These are phyloP conservation scores for Hapsidospora chrysogenum DNA, from an alignment of 495 filamentous ascomycete genomes.

Conservation along the genomic window DNA sequence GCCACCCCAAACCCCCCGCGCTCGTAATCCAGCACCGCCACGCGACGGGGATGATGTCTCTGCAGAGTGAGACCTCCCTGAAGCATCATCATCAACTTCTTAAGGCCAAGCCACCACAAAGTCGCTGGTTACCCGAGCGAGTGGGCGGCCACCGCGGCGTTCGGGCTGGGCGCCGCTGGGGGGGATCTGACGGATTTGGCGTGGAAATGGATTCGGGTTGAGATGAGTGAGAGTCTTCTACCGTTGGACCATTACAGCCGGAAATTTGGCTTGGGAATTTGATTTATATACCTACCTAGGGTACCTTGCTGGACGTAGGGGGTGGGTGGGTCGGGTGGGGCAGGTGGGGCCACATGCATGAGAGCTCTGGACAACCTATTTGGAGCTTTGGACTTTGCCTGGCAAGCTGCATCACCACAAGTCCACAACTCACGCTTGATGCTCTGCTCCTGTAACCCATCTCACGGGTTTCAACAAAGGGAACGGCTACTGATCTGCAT, in stretches of 20 bases:
- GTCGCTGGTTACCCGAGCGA: conserved; percentile 34
- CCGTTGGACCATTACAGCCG: conserved; percentile 34
- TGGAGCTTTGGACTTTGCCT: too few relatives aligned
- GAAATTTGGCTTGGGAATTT: background rate
- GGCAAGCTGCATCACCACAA: too few relatives aligned
- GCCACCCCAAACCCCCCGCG: conserved; percentile 30
- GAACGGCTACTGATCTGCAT: too few relatives aligned
- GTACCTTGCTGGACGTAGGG: too few relatives aligned
- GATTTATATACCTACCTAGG: conserved; percentile 9
- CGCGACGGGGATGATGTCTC: conserved; percentile 33
- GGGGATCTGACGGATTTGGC: conserved; percentile 31
- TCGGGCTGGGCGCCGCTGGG: conserved; percentile 31
- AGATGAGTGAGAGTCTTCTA: conserved; percentile 25
- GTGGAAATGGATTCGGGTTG: conserved; percentile 15
- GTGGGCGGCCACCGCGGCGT: conserved; percentile 32
- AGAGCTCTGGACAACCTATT: too few relatives aligned
- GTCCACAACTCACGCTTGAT: too few relatives aligned
- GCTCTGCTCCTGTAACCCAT: too few relatives aligned
- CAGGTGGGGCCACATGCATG: too few relatives aligned
- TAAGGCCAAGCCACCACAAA: conserved; percentile 23
- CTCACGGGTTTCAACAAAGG: too few relatives aligned
- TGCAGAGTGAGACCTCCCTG: conserved; percentile 35
- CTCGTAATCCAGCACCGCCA: conserved; percentile 36
- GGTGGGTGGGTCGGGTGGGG: too few relatives aligned
- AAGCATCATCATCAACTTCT: conserved; percentile 32